A percentile compares a stretch with the other conserved stretches of the same genome.
Conservation (phyloP, 352 stramenopile genomes). For the Plasmopara muralis region DNA sequence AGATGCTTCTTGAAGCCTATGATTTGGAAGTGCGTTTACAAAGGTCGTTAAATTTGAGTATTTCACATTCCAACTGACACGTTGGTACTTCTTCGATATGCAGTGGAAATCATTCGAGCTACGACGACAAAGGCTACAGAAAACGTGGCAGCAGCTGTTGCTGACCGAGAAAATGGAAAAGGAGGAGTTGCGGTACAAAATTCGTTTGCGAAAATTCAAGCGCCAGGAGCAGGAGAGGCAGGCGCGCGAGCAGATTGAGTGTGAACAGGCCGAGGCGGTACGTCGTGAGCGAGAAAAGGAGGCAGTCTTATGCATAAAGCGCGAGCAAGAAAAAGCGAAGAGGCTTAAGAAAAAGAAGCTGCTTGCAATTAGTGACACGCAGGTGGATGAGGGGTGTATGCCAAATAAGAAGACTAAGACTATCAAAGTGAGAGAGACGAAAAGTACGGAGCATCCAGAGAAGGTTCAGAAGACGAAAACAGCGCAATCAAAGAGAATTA, state of each 20-base stretch:
- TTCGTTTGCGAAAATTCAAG: constrained; percentile 18
- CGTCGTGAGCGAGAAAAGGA: constrained; percentile 11
- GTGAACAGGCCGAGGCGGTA: constrained; percentile 15
- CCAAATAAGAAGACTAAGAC: constrained; percentile 4
- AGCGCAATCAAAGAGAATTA: constrained; percentile 14
- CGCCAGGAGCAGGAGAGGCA: constrained; percentile 18
- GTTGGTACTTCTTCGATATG: background rate
- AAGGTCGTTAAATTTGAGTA: background rate
- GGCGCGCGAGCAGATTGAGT: constrained; percentile 4
- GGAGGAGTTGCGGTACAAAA: constrained; percentile 39
- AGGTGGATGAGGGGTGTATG: constrained; percentile 6
- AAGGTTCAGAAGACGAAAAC: constrained; percentile 11
- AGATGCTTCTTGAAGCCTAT: constrained; percentile 54
- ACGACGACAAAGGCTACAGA: constrained; percentile 41
- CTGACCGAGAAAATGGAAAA: constrained; percentile 45
- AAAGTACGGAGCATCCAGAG: constrained; percentile 1
- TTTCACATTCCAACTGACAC: too few relatives aligned
- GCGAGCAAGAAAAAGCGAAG: background rate
- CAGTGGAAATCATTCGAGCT: constrained; percentile 67
- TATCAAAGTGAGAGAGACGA: constrained; percentile 7
- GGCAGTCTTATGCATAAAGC: background rate
- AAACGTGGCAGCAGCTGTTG: constrained; percentile 46
- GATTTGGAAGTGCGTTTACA: constrained; percentile 43
- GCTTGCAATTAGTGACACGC: constrained; percentile 2
- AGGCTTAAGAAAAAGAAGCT: constrained; percentile 14